These are phyloP conservation scores for Lentithecium fluviatile DNA, from an alignment of 495 filamentous ascomycete genomes.

Conservation along the genomic window DNA sequence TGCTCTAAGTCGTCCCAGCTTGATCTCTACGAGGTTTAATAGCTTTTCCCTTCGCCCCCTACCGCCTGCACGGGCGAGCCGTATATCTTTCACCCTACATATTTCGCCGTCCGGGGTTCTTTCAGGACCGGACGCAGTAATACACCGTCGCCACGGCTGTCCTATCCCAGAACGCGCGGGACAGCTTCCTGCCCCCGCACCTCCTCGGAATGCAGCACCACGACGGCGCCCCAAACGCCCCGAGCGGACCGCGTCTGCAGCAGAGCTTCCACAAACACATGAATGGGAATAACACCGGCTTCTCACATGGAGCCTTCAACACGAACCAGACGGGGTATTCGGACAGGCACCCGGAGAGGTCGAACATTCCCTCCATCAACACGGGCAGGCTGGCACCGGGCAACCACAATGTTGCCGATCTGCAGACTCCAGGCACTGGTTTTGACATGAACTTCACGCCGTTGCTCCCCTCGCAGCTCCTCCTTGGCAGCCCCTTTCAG, in stretches of 20 bases:
- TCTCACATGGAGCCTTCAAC: constrained; percentile 85
- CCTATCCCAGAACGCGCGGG: constrained; percentile 64
- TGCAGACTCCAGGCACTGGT: constrained; percentile 81
- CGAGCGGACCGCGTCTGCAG: constrained; percentile 55
- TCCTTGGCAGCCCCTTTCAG: constrained; percentile 95
- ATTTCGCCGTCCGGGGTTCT: constrained; percentile 34
- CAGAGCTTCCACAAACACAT: constrained; percentile 62
- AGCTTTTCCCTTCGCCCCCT: constrained; percentile 19
- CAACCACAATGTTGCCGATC: constrained; percentile 63
- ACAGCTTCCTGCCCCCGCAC: constrained; percentile 72
- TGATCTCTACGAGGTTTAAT: constrained; percentile 28
- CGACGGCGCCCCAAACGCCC: constrained; percentile 58
- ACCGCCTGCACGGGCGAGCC: background rate
- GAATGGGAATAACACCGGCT: constrained; percentile 74
- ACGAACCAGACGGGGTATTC: constrained; percentile 75
- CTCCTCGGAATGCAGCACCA: constrained; percentile 85
- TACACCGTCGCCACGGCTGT: constrained; percentile 66
- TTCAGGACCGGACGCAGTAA: constrained; percentile 43
- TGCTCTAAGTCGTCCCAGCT: constrained; percentile 3
- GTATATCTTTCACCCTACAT: constrained; percentile 28
- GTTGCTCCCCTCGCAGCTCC: constrained; percentile 86
- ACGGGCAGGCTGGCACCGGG: constrained; percentile 59
- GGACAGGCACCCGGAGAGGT: constrained; percentile 76
- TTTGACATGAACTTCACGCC: constrained; percentile 99
- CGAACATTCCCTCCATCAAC: constrained; percentile 91